Base-by-base conservation (phyloP, 192 early-diverging fungal genomes). In the Entomortierella beljakovae region DNA sequence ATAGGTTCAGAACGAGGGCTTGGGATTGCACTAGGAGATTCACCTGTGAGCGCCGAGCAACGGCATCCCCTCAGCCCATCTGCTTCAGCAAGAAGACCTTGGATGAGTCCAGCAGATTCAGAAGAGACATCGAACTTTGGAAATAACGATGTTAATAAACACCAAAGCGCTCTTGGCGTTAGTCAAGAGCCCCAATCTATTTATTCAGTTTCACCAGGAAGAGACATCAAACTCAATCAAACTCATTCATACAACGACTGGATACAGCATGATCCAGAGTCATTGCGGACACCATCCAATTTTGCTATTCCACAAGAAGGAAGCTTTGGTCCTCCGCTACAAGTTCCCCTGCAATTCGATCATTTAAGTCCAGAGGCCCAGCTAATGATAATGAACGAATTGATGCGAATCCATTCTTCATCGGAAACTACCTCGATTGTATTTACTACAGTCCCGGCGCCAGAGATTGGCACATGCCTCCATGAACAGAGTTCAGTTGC, bases 361-460 rank as follows among this genome's bases (percentile, higher is more conserved):
- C 84, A 88, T 18, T 72, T 89, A 66, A 56, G 65, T 2, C 70
- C 80, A 1, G 58, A 67, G 42, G 85, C 87, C 0, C 90, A 91
- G 52, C 81, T 88, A 42, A 67, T 80, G 51, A 89, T 89, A 15
- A 72, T 91, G 57, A 89, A 91, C 71, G 86, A 91, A 65, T 64
- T 89, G 60, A 91, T 91, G 57, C 80, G 83, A 32, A 71, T 81
- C n/a, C 71, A 88, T 28, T 86, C 86, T 48, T 79, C 67, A 13
- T 33, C 67, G 0, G 80, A 76, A 28, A 60, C 75, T 3, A 91
- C 88, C 0, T 85, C 86, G 29, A 71, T 89, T n/a, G 80, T 89
- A 1, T 86, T 91, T 61, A 87, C 90, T 26, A 88, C 88, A 1
- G 65, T 89, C 29, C 88, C 88, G 29, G 87, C 86, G 1, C 90